Conservation (phyloP, 192 early-diverging fungal genomes). For the Backusella macrospora region DNA sequence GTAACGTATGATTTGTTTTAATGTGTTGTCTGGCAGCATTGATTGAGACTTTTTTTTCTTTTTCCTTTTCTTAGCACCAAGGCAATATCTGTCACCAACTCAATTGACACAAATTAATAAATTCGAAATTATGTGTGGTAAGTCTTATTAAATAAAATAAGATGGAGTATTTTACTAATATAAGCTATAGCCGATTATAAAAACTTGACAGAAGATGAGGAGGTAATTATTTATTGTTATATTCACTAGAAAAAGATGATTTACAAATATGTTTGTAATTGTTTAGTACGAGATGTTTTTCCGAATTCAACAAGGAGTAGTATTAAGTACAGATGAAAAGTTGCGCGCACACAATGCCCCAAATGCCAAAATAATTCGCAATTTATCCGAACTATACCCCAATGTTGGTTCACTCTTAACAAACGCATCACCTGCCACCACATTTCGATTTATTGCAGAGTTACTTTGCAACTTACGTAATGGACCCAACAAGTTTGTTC, state of each 20-base stretch:
- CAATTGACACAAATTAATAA: not conserved
- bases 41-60: no score
- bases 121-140: conserved; percentile 12
- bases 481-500: not conserved
- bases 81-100: not conserved
- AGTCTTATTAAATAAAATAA: not conserved
- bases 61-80: not conserved
- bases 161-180: not conserved
- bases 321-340: not conserved
- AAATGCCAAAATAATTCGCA: not conserved
- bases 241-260: not conserved
- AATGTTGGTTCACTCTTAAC: not conserved
- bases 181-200: not conserved
- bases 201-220: conserved; percentile 6
- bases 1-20: not conserved
- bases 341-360: not conserved
- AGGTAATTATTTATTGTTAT: not conserved
- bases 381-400: not conserved
- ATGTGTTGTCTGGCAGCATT: not conserved
- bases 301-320: not conserved
- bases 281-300: conserved; percentile 19
- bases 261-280: not conserved
- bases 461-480: not conserved
- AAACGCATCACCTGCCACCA: not conserved
- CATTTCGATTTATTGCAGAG: conserved; percentile 1